phyloP scores from a whole-genome alignment of 106 monocot species.

The Dendrobium catenatum region DNA sequence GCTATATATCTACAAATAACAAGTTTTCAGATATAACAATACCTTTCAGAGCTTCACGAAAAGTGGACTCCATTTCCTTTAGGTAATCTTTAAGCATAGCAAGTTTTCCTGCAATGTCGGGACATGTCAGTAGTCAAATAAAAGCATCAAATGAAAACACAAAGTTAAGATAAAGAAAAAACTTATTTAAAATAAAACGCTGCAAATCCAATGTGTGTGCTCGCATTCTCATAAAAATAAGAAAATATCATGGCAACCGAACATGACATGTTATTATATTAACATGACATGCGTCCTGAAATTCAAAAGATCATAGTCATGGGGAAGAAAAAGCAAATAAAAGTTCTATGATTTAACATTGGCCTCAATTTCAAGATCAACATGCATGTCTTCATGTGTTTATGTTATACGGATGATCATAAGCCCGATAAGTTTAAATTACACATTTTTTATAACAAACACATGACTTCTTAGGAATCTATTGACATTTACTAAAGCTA shows the following conservation, averaged over 20 bases:
- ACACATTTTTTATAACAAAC: not conserved
- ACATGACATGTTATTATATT: not conserved
- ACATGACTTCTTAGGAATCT: not conserved
- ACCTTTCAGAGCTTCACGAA: slow-evolving; percentile 3
- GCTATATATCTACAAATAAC: not conserved
- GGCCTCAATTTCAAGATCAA: not conserved
- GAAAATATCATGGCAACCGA: not conserved
- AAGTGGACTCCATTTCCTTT: slow-evolving; percentile 4
- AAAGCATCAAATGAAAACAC: not conserved
- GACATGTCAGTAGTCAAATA: not conserved
- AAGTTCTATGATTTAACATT: not conserved
- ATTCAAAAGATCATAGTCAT: not conserved
- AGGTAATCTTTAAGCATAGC: not conserved
- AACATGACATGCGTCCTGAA: not conserved
- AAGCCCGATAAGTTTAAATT: not conserved
- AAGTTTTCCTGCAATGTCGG: not conserved
- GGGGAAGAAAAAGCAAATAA: not conserved
- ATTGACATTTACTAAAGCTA: not conserved
- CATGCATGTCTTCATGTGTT: not conserved
- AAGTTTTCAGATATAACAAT: not conserved
- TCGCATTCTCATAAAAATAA: not conserved
- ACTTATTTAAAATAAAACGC: not conserved
- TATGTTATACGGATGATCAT: not conserved
- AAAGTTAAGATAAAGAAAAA: not conserved
- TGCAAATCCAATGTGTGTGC: not conserved